Evolutionary conservation across 2,329 filamentous ascomycete species (phyloP), one percentile per base, ranked within the genome.

Genomic region (Zymoseptoria ardabiliae): DNA sequence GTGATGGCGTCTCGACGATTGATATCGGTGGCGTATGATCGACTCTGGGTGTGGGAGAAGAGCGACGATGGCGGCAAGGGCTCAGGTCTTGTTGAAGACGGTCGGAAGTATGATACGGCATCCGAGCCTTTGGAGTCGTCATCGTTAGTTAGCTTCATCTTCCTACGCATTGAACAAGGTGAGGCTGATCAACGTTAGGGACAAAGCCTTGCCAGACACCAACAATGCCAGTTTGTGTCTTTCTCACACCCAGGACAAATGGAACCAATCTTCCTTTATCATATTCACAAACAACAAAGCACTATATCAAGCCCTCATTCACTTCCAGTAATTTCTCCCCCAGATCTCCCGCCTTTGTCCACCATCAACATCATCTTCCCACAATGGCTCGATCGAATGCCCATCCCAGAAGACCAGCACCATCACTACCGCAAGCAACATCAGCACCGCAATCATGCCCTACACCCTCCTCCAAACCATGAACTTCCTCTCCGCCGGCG

Each of bases 401-500:
- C 30, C 13, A 10, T 13, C 10, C 30, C 13, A 7, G 10, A 35
- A 35, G 8, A 4, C 30, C 13, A 2, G 10, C 10, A 45, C n/a
- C 17, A 28, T 7, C 25, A 28, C 35, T 45, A 17, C 35, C 13
- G 3, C 17, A 45, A 7, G 13, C 35, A 45, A 13, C 17, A 45
- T 17, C 35, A 41, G 5, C 6, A 28, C 35, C 35, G 17, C 35
- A 11, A 50, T 10, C 25, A 59, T 59, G 57, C 57, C 57, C 4
- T 55, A 59, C 53, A 59, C 57, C 11, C 52, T 54, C 52, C 57
- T 59, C 45, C 53, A 59, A 25, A 56, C 53, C 45, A 19, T 59
- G n/a, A 59, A 59, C 53, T 45, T 50, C 23, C 57, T 59, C 48
- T 48, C 57, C 8, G 45, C 23, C 22, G 28, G 22, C 51, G 51